Evolutionary conservation across 257 asterid species (phyloP).

Genomic region (Solanum medicagineum): DNA sequence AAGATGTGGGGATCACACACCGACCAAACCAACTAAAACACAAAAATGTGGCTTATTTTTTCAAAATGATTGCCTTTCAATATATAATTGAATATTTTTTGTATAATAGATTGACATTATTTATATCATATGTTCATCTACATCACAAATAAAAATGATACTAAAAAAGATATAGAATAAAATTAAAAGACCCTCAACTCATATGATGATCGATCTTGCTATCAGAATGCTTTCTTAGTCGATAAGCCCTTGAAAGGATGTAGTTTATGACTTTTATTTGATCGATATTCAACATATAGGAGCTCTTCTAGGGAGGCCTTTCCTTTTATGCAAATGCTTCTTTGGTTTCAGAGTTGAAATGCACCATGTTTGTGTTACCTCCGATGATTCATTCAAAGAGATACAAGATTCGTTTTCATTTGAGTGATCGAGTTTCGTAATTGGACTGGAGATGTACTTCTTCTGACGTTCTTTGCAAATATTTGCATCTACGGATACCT

Average conservation of each 20-base stretch:
- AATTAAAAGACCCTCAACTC: neutral
- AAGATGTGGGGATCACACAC: slow-evolving; percentile 2
- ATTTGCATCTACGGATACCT: slow-evolving; percentile 28
- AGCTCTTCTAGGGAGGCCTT: slow-evolving; percentile 53
- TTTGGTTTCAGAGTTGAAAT: slow-evolving; percentile 27
- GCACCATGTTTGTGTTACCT: slow-evolving; percentile 35
- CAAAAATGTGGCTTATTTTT: neutral
- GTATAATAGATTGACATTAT: neutral
- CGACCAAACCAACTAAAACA: neutral
- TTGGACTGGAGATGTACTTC: slow-evolving; percentile 1
- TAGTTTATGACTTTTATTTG: neutral
- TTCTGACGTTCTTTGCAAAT: slow-evolving; percentile 3
- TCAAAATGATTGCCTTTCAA: neutral
- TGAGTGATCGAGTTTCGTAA: slow-evolving; percentile 2
- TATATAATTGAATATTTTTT: neutral
- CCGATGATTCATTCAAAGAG: slow-evolving; percentile 27
- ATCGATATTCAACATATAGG: slow-evolving; percentile 14
- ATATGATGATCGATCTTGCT: neutral
- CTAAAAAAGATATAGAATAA: neutral
- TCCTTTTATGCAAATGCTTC: slow-evolving; percentile 41
- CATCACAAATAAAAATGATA: neutral
- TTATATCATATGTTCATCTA: neutral
- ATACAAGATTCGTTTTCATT: slow-evolving; percentile 19
- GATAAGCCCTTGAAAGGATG: neutral
- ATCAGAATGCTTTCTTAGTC: neutral